Percentiles rank a stretch among this genome's conserved stretches.
phyloP scores from a whole-genome alignment of 2,329 filamentous ascomycete genomes.

The Scedosporium apiospermum region DNA sequence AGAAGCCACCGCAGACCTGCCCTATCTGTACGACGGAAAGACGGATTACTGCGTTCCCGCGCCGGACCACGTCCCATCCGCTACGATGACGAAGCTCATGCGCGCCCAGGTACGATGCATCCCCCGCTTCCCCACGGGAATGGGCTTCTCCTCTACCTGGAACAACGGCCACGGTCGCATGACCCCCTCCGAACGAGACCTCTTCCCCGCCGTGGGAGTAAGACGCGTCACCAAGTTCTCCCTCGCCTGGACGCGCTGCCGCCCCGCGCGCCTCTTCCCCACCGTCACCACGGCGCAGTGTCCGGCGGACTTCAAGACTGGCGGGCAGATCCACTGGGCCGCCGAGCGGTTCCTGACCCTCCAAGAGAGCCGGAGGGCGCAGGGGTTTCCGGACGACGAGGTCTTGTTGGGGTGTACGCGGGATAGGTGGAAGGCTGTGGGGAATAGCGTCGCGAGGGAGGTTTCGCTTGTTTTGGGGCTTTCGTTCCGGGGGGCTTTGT shows the following conservation, averaged over 20 bases:
- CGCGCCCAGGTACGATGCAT: slow-evolving; percentile 45
- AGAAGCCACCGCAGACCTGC: slow-evolving; percentile 51
- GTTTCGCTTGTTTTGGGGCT: slow-evolving; percentile 59
- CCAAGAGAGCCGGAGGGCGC: slow-evolving; percentile 58
- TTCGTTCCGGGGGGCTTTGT: slow-evolving; percentile 49
- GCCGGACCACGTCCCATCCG: slow-evolving; percentile 57
- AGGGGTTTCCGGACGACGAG: slow-evolving; percentile 62
- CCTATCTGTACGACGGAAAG: slow-evolving; percentile 50
- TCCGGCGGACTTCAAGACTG: slow-evolving; percentile 45
- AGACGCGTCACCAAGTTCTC: slow-evolving; percentile 30
- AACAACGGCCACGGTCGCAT: slow-evolving; percentile 28
- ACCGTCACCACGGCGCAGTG: slow-evolving; percentile 51
- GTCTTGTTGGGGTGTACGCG: slow-evolving; percentile 49
- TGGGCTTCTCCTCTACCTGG: slow-evolving; percentile 36
- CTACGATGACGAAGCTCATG: slow-evolving; percentile 25
- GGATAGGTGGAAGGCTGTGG: slow-evolving; percentile 57
- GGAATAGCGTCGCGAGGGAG: slow-evolving; percentile 66
- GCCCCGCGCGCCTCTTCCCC: slow-evolving; percentile 42
- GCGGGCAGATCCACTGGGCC: slow-evolving; percentile 53
- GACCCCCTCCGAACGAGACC: slow-evolving; percentile 25
- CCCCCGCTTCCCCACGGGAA: slow-evolving; percentile 46
- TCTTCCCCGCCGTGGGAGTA: slow-evolving; percentile 28
- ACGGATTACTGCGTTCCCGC: slow-evolving; percentile 51
- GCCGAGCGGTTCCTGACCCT: slow-evolving; percentile 53
- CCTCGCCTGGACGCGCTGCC: slow-evolving; percentile 42